Percentiles rank a stretch among this genome's conserved stretches.
phyloP scores from a whole-genome alignment of 139 green algal species.

The Raphidocelis subcapitata region DNA sequence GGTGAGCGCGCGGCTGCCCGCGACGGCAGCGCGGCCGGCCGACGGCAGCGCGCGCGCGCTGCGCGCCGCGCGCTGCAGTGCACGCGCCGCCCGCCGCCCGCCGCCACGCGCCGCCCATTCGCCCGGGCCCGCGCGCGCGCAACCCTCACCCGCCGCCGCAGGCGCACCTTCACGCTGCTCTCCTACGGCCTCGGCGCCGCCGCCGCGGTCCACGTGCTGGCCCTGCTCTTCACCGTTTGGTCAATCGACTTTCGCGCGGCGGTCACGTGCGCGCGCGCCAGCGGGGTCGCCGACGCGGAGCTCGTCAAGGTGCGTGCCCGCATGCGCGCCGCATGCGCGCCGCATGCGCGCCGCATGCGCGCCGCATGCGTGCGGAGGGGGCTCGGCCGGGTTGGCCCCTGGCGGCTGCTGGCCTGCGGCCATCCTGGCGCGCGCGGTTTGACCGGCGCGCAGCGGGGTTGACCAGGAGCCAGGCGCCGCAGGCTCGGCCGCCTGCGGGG shows the following conservation, averaged over 20 bases:
- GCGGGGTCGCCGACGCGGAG: conserved; percentile 35
- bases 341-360: too few relatives aligned
- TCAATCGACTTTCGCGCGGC: conserved; percentile 38
- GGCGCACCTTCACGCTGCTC: not conserved
- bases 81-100: too few relatives aligned
- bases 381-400: too few relatives aligned
- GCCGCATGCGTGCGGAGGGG: too few relatives aligned
- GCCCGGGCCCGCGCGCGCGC: too few relatives aligned
- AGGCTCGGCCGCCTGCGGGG: too few relatives aligned
- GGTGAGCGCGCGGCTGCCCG: conserved; percentile 40
- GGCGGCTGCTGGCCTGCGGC: conserved; percentile 21
- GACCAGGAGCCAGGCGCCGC: too few relatives aligned
- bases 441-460: not conserved
- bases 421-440: not conserved
- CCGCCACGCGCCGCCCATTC: too few relatives aligned
- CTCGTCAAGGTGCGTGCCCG: conserved; percentile 14
- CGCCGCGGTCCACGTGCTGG: conserved; percentile 48
- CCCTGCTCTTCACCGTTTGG: conserved; percentile 65
- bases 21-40: too few relatives aligned
- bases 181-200: conserved; percentile 32
- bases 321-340: not conserved
- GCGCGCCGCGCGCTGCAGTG: too few relatives aligned
- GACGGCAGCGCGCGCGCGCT: too few relatives aligned
- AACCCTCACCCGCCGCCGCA: too few relatives aligned
- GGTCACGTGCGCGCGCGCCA: conserved; percentile 22